Base-by-base conservation (phyloP, 208 protist species). In the Acanthamoeba castellanii region DNA sequence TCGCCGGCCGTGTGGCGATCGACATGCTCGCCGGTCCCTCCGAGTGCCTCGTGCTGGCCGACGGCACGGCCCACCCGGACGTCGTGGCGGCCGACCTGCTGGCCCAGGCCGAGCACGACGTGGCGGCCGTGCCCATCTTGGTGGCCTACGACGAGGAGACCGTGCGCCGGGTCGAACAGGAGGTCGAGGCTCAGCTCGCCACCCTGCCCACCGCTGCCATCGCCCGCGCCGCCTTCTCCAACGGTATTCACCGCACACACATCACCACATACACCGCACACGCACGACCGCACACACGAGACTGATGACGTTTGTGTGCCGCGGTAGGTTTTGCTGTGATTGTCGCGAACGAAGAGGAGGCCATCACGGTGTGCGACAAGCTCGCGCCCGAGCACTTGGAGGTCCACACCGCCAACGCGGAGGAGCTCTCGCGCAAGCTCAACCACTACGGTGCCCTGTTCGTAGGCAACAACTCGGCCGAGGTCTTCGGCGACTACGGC, bases 1-100 rank as follows among this genome's bases (percentile, higher is more conserved):
- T 98, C 9, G 90, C 94, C 27, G 97, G 96, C 37, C 82, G 84
- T 25, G 97, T 97, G 25, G 94, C 94, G n/a, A 98, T 98, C 72
- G 98, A 98, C 95, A 98, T 98, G 97, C 96, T 97, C 42, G 98
- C 98, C 13, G 98, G 98, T 14, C 97, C 97, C 18, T 98, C 97
- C 3, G 97, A 98, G 66, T 92, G 90, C 72, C 85, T 97, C n/a
- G 97, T 98, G 20, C 82, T 98, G 55, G 96, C 96, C 20, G 98
- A 93, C 52, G 37, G 64, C 20, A 94, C 95, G 2, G 95, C 96
- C 42, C 50, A 97, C 66, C 92, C 97, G 2, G 95, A 61, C 22
- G 82, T 97, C n/a, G 96, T 98, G 4, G 98, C 98, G 8, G 95
- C 97, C 20, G 98, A 98, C 74, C 96, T 98, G 2, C 89, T 98